Base-by-base conservation (phyloP, 2,329 filamentous ascomycete genomes). In the Microsporum ferrugineum region DNA sequence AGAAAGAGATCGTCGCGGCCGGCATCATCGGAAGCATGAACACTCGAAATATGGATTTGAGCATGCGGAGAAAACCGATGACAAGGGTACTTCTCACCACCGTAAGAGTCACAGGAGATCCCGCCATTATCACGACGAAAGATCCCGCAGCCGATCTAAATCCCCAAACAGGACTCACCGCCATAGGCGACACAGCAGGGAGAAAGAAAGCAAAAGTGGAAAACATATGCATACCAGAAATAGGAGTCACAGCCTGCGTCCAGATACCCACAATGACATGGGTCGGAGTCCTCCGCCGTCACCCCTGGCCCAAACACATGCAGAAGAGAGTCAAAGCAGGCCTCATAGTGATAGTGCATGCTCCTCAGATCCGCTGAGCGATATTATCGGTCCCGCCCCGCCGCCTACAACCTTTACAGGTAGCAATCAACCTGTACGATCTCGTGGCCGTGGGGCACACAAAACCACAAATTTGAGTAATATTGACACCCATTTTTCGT, bases 401-500 rank as follows among this genome's bases (percentile, higher is more conserved):
- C 84, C 85, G 1, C 68, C 67, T 31, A 47, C 62, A 33, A 33
- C 80, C 79, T 23, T 75, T 74, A 2, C 65, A 70, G 39, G 68
- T 70, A 36, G 65, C 10, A 27, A 23, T 66, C 71, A 77, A 2
- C 72, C 70, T 34, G 69, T 84, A 36, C 80, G 76, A 60, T 76
- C 79, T n/a, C 85, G 88, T 33, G 90, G 90, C 7, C 84, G 90
- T 43, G 90, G 90, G 41, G 83, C 83, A 12, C 78, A 83, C 43
- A 76, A 70, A 49, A 76, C 80, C 3, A 36, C 31, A 29, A 80
- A 80, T 1, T 73, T 77, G 3, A 85, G 85, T 31, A 84, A 82
- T 7, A 95, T 96, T 65, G 91, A 96, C 69, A 79, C 82, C 29
- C 88, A 88, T 59, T 97, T 96, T 72, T 85, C 87, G 0, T 77